Conservation (phyloP, 2,329 filamentous ascomycete species). For the Colletotrichum sp. region DNA sequence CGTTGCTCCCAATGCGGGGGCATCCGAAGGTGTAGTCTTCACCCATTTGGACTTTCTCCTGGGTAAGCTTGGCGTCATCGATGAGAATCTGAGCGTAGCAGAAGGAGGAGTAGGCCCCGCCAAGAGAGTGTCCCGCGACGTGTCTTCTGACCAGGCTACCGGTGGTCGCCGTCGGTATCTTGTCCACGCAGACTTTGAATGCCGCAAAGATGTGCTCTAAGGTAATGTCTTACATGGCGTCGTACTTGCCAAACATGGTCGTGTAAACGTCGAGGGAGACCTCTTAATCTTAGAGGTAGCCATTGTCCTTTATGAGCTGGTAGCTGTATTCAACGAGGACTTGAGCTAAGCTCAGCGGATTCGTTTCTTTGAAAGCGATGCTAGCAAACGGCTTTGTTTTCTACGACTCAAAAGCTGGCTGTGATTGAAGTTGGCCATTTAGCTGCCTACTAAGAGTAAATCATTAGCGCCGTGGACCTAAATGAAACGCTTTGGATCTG, state of each 20-base stretch:
- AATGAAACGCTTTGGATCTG: too few species aligned
- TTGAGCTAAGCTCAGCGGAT: neutral
- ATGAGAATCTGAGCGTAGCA: neutral
- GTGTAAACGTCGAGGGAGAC: neutral
- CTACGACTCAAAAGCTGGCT: too few species aligned
- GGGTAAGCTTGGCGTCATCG: neutral
- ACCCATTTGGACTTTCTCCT: neutral
- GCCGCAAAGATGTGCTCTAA: neutral
- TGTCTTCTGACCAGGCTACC: rapidly evolving
- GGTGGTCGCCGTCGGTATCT: neutral
- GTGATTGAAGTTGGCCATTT: too few species aligned
- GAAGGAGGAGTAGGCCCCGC: neutral
- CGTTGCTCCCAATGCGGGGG: neutral
- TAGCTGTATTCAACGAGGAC: neutral
- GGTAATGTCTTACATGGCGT: neutral
- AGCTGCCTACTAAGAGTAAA: too few species aligned
- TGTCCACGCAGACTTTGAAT: neutral
- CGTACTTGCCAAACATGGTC: neutral
- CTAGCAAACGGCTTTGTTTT: neutral
- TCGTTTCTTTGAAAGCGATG: neutral
- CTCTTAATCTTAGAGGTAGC: neutral
- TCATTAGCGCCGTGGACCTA: too few species aligned
- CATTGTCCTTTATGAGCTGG: neutral
- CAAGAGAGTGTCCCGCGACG: neutral
- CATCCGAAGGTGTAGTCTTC: neutral